phyloP scores from a whole-genome alignment of 768 basidiomycete species.

The Tulasnella sp. region DNA sequence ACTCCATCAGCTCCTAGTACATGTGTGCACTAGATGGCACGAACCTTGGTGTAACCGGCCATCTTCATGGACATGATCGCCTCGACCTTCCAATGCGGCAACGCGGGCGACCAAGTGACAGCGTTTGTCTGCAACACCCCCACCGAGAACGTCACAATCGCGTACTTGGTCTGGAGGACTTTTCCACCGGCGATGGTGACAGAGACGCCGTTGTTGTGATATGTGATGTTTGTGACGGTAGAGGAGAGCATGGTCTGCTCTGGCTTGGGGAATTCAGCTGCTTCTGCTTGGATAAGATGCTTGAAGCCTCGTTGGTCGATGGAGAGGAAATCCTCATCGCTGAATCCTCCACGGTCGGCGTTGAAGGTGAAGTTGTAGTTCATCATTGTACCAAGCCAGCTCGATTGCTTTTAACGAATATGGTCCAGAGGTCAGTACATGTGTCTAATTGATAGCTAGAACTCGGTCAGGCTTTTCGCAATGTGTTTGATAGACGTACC shows the following conservation, averaged over 20 bases:
- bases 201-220: conserved; percentile 37
- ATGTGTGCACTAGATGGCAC: background rate
- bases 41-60: conserved; percentile 48
- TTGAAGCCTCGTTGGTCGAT: conserved; percentile 46
- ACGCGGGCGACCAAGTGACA: conserved; percentile 42
- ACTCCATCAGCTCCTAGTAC: background rate
- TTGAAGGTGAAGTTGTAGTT: conserved; percentile 54
- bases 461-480: conserved; percentile 50
- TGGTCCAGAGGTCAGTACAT: too few species aligned
- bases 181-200: conserved; percentile 39
- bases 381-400: conserved; percentile 22
- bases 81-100: conserved; percentile 54
- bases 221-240: conserved; percentile 38
- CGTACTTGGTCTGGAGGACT: conserved; percentile 43
- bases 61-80: conserved; percentile 53
- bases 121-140: conserved; percentile 59
- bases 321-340: conserved; percentile 41
- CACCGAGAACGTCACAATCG: conserved; percentile 55
- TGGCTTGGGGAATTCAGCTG: conserved; percentile 40
- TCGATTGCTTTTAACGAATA: conserved; percentile 11
- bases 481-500: conserved; percentile 40
- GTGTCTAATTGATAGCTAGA: too few species aligned
- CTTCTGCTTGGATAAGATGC: conserved; percentile 46
- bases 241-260: conserved; percentile 41
- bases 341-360: conserved; percentile 45